Evolutionary conservation across 164 flowering plant species (phyloP), one percentile per base, ranked within the genome.

Genomic region (Liquidambar formosana): DNA sequence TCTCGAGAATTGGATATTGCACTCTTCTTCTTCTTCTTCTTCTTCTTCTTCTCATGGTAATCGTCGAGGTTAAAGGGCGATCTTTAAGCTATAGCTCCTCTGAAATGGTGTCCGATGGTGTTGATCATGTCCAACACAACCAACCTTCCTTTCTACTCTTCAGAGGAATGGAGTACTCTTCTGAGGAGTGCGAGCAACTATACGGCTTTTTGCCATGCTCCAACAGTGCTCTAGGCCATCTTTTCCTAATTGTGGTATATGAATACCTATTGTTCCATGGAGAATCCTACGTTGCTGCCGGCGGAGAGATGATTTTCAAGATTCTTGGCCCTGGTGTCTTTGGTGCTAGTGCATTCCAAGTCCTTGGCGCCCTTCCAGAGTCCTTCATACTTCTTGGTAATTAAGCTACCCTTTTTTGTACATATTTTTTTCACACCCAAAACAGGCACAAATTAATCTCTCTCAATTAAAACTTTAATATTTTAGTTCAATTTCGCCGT

Each of bases 181-280:
- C 27, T 4, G 68, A 65, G 26, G 68, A 28, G 5, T 78, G 81
- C 21, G 66, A 72, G 58, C 77, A 73, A 14, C 18, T 60, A 19
- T 79, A 79, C 27, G 79, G 79, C 0, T 79, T 79, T 65, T 54
- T 79, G 65, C 79, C 82, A 11, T 79, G 82, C 65, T 60, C 77
- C 9, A 74, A 54, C 28, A 70, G 51, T 43, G 8, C 43, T 2
- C 27, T 49, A 5, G 82, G 82, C 0, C 64, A 66, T 38, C 21
- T 79, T 1, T 79, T 79, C 47, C 53, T 68, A 8, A 76, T 79
- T 9, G 4, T 70, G 27, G 74, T 79, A 8, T 79, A 75, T 60
- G 79, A 71, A 38, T 76, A 73, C 41, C 49, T 79, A 49, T 25
- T 79, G 67, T 52, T 70, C 5, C 47, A 19, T n/a, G 76, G 74